phyloP scores from a whole-genome alignment of 2,329 filamentous ascomycete species.

The Pseudofabraea citricarpa region DNA sequence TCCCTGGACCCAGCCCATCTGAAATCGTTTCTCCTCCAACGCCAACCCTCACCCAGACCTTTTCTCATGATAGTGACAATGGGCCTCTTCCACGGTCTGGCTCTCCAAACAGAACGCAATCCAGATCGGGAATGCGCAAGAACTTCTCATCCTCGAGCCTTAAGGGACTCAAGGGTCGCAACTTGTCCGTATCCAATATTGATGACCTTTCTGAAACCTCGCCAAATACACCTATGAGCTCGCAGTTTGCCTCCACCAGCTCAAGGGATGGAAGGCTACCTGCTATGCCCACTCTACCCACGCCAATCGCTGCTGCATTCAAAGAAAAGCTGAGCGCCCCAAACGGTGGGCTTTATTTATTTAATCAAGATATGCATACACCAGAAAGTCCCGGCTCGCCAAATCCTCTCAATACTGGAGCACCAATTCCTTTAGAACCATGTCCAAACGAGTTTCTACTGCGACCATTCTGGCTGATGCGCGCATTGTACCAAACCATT shows the following conservation, averaged over 20 bases:
- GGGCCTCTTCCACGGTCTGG: conserved; percentile 36
- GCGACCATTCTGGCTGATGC: conserved; percentile 98
- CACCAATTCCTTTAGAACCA: conserved; percentile 77
- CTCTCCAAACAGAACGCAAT: conserved; percentile 47
- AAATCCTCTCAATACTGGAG: conserved; percentile 55
- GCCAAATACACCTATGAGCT: conserved; percentile 67
- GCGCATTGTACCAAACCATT: conserved; percentile 87
- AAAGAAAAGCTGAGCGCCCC: conserved; percentile 50
- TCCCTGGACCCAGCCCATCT: conserved; percentile 16
- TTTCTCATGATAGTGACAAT: conserved; percentile 27
- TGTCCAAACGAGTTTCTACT: conserved; percentile 85
- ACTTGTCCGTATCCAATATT: conserved; percentile 60
- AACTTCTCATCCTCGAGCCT: conserved; percentile 68
- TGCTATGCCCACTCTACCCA: conserved; percentile 60
- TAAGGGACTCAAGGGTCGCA: conserved; percentile 68
- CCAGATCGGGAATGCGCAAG: conserved; percentile 48
- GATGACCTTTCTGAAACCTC: conserved; percentile 62
- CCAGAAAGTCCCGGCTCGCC: conserved; percentile 60
- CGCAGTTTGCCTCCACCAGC: conserved; percentile 30
- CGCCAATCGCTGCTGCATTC: conserved; percentile 61
- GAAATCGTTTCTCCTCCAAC: conserved; percentile 26
- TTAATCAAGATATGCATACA: conserved; percentile 78
- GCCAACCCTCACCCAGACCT: conserved; percentile 22
- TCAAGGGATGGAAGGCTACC: conserved; percentile 43
- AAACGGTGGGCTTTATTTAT: conserved; percentile 70